phyloP scores from a whole-genome alignment of 139 green algal species.

The Zygnema cylindricum region DNA sequence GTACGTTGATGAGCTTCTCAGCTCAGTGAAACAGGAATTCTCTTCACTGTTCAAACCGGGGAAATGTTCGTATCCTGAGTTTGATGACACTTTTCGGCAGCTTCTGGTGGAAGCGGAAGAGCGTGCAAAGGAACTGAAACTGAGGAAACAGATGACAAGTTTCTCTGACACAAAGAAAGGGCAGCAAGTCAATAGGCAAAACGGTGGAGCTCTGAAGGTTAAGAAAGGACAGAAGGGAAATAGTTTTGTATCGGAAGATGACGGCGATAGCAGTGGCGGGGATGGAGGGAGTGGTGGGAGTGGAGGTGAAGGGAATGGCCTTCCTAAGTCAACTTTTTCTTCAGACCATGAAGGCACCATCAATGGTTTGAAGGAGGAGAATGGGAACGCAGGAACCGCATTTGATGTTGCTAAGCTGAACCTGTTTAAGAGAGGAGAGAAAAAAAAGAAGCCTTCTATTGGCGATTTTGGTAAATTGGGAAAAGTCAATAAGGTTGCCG shows the following conservation, averaged over 20 bases:
- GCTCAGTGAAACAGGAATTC: constrained; percentile 51
- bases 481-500: constrained; percentile 11
- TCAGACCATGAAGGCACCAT: not conserved
- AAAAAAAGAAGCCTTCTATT: not conserved
- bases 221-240: constrained; percentile 15
- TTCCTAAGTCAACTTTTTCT: too few species aligned
- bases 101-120: constrained; percentile 48
- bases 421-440: constrained; percentile 27
- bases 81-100: constrained; percentile 47
- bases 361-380: not conserved
- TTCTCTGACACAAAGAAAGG: constrained; percentile 54
- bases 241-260: constrained; percentile 4
- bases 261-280: constrained; percentile 15
- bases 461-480: constrained; percentile 1
- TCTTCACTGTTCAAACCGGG: constrained; percentile 14
- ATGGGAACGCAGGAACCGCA: constrained; percentile 1
- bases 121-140: constrained; percentile 32
- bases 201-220: not conserved
- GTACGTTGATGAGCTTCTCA: constrained; percentile 65
- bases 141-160: constrained; percentile 49
- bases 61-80: constrained; percentile 31
- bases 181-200: constrained; percentile 1
- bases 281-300: constrained; percentile 35
- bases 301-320: not conserved
- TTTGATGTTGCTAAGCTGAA: constrained; percentile 69